A percentile compares a stretch with the other conserved stretches of the same genome.
Conservation (phyloP, 495 filamentous ascomycete genomes). For the Coniosporium apollinis region DNA sequence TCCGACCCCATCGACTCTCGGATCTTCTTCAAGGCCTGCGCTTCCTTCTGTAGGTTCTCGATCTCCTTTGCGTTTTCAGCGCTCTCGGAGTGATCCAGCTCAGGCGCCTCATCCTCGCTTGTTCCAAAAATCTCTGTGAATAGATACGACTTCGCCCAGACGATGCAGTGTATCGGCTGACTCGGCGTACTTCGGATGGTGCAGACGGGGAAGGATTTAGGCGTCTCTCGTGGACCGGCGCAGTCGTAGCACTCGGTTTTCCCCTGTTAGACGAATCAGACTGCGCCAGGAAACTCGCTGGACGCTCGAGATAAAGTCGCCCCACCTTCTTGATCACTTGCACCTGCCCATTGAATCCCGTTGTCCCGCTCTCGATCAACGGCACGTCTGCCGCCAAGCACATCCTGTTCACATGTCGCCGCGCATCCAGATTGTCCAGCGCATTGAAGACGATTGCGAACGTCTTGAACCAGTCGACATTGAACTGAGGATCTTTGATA, state of each 20-base stretch:
- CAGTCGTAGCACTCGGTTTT: conserved; percentile 95
- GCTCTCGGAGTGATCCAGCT: conserved; percentile 63
- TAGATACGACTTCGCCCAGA: conserved; percentile 97
- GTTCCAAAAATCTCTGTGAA: conserved; percentile 85
- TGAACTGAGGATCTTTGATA: conserved; percentile 87
- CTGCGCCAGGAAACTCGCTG: no score
- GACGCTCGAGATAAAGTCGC: no score
- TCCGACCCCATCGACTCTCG: conserved; percentile 65
- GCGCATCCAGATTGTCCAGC: conserved; percentile 85
- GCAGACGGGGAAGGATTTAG: conserved; percentile 86
- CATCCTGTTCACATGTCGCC: conserved; percentile 95
- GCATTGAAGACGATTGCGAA: conserved; percentile 93
- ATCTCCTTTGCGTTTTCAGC: conserved; percentile 81
- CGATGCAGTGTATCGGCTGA: conserved; percentile 96
- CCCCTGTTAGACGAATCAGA: no score
- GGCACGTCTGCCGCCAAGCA: conserved; percentile 83
- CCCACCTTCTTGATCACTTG: conserved; percentile 78
- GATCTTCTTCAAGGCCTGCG: conserved; percentile 67
- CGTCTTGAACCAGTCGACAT: conserved; percentile 69
- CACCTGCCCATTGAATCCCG: conserved; percentile 94
- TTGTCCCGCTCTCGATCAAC: conserved; percentile 91
- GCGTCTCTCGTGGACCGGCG: conserved; percentile 57
- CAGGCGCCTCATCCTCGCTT: conserved; percentile 66
- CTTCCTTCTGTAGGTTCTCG: conserved; percentile 64
- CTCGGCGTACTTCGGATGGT: conserved; percentile 90